A percentile compares a stretch with the other conserved stretches of the same genome.
These are phyloP conservation scores for Lachancea sp. DNA, from an alignment of 805 yeast species.

Conservation along the genomic window DNA sequence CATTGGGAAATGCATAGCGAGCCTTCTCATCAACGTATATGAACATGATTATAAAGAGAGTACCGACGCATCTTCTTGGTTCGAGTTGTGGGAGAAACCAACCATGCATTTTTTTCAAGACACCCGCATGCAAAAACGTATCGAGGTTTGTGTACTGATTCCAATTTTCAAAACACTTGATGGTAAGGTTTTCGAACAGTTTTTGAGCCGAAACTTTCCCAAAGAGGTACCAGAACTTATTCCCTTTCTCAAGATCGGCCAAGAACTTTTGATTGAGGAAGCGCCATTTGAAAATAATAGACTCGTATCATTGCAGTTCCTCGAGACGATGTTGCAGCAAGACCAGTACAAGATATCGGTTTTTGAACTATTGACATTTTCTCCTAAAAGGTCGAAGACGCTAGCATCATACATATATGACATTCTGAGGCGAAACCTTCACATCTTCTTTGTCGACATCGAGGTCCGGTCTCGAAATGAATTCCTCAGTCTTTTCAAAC, in stretches of 20 bases:
- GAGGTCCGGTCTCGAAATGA: constrained; percentile 64
- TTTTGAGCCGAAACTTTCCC: constrained; percentile 21
- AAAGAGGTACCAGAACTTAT: constrained; percentile 36
- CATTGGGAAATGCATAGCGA: constrained; percentile 50
- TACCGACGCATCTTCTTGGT: constrained; percentile 36
- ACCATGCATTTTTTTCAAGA: constrained; percentile 34
- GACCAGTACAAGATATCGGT: constrained; percentile 44
- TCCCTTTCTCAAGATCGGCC: constrained; percentile 57
- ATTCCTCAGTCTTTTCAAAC: constrained; percentile 54
- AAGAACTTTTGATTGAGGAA: constrained; percentile 46
- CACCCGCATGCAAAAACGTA: constrained; percentile 36
- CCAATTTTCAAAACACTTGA: constrained; percentile 48
- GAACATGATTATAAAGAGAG: constrained; percentile 21
- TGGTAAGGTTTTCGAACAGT: constrained; percentile 35
- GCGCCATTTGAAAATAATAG: constrained; percentile 42
- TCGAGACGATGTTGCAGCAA: constrained; percentile 41
- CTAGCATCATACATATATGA: constrained; percentile 42
- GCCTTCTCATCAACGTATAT: constrained; percentile 35
- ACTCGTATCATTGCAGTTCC: constrained; percentile 30
- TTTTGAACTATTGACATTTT: constrained; percentile 53
- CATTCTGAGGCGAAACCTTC: constrained; percentile 39
- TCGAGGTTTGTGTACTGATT: constrained; percentile 58
- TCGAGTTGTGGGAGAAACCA: constrained; percentile 43
- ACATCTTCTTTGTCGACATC: constrained; percentile 53
- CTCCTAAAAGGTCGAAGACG: constrained; percentile 55